Conservation (phyloP, 2,329 filamentous ascomycete species). For the Dendryphion nanum region DNA sequence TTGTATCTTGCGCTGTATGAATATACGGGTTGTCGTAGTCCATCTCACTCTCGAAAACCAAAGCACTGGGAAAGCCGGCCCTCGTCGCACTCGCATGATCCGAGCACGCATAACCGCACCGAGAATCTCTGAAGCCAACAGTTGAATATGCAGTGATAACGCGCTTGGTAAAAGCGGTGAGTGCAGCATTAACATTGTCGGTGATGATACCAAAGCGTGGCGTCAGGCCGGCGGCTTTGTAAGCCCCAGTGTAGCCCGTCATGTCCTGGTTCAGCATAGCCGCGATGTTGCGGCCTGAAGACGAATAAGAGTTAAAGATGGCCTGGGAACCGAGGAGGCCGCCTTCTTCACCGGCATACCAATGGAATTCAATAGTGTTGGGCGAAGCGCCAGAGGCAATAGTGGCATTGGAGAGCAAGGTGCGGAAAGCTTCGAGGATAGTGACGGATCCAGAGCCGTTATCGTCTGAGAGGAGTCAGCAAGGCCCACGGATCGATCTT, state of each 20-base stretch:
- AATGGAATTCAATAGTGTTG: slow-evolving; percentile 95
- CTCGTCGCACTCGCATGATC: slow-evolving; percentile 71
- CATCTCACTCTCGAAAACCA: slow-evolving; percentile 2
- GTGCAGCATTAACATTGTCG: slow-evolving; percentile 76
- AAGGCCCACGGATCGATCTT: too few species aligned
- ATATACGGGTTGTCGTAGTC: slow-evolving; percentile 56
- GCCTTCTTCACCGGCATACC: slow-evolving; percentile 88
- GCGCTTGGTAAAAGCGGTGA: slow-evolving; percentile 86
- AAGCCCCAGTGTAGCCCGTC: slow-evolving; percentile 72
- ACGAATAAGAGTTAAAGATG: slow-evolving; percentile 78
- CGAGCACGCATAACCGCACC: slow-evolving; percentile 81
- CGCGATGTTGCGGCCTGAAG: slow-evolving; percentile 71
- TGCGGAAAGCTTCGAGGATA: slow-evolving; percentile 83
- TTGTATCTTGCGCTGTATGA: slow-evolving; percentile 64
- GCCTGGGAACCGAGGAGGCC: slow-evolving; percentile 83
- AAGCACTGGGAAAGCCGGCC: slow-evolving; percentile 55
- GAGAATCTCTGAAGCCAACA: slow-evolving; percentile 79
- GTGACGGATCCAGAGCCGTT: slow-evolving; percentile 90
- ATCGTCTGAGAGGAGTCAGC: too few species aligned
- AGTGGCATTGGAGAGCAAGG: slow-evolving; percentile 67
- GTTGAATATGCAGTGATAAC: slow-evolving; percentile 62
- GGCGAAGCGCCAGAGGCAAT: slow-evolving; percentile 67
- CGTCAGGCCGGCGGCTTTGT: slow-evolving; percentile 60
- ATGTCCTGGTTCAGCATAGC: slow-evolving; percentile 98
- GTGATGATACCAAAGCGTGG: slow-evolving; percentile 89